A percentile compares a stretch with the other conserved stretches of the same genome.
These are phyloP conservation scores for Farysia itapuensis DNA, from an alignment of 1,284 basidiomycete species.

Conservation along the genomic window DNA sequence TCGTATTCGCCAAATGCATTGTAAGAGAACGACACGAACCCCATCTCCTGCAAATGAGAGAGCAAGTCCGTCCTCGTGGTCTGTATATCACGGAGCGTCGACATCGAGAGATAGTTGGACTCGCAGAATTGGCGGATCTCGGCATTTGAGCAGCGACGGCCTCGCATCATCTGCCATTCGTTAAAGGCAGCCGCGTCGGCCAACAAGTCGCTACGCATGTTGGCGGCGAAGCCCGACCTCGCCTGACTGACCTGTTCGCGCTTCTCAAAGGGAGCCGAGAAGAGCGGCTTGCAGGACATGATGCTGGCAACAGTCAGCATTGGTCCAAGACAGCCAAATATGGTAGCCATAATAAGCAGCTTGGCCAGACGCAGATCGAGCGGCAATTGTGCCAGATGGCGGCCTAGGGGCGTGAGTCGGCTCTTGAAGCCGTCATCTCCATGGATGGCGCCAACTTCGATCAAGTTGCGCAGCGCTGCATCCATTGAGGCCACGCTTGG, in stretches of 20 bases:
- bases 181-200: constrained; percentile 79
- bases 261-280: constrained; percentile 77
- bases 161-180: constrained; percentile 67
- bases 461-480: constrained; percentile 73
- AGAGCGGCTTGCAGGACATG: constrained; percentile 83
- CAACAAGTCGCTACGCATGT: constrained; percentile 80
- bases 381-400: constrained; percentile 78
- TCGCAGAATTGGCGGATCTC: constrained; percentile 73
- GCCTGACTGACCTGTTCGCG: constrained; percentile 74
- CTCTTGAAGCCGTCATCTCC: constrained; percentile 64
- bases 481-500: constrained; percentile 77
- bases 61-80: constrained; percentile 78
- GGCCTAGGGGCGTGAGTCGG: constrained; percentile 76
- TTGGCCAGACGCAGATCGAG: constrained; percentile 87
- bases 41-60: constrained; percentile 72
- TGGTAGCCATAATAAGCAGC: constrained; percentile 62
- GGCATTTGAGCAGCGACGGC: constrained; percentile 64
- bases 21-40: constrained; percentile 66
- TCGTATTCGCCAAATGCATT: constrained; percentile 42
- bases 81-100: constrained; percentile 77
- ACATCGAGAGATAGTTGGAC: constrained; percentile 79
- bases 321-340: constrained; percentile 56
- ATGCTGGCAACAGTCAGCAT: constrained; percentile 67
- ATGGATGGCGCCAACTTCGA: constrained; percentile 77
- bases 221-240: constrained; percentile 52